Percentiles rank a stretch among this genome's conserved stretches.
Conservation (phyloP, 768 basidiomycete species). For the Termitomyces eurrhizus region DNA sequence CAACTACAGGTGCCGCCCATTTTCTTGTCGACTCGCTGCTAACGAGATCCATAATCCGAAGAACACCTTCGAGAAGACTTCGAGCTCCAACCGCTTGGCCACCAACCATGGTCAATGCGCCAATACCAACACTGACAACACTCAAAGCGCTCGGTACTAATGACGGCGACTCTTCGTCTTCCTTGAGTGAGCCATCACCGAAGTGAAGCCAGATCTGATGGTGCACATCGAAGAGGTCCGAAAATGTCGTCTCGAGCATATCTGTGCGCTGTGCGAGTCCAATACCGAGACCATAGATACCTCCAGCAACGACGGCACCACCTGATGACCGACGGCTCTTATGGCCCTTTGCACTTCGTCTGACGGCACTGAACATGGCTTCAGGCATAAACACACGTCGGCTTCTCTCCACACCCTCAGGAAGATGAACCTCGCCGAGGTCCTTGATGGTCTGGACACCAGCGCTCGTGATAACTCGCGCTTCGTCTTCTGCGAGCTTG, state of each 20-base stretch:
- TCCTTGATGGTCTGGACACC: slow-evolving; percentile 65
- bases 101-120: slow-evolving; percentile 87
- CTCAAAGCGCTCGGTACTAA: slow-evolving; percentile 61
- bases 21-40: slow-evolving; percentile 76
- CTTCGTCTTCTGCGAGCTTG: slow-evolving; percentile 77
- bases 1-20: slow-evolving; percentile 86
- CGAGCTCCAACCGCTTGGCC: slow-evolving; percentile 77
- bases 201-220: slow-evolving; percentile 75
- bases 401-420: slow-evolving; percentile 75
- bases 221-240: slow-evolving; percentile 84
- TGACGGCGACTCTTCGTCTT: slow-evolving; percentile 26
- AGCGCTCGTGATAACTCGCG: slow-evolving; percentile 57
- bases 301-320: slow-evolving; percentile 70
- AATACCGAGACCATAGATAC: slow-evolving; percentile 75
- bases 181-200: slow-evolving; percentile 38
- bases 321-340: slow-evolving; percentile 34
- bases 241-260: slow-evolving; percentile 72
- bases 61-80: slow-evolving; percentile 71
- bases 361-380: slow-evolving; percentile 83
- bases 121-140: slow-evolving; percentile 72
- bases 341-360: slow-evolving; percentile 36
- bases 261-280: slow-evolving; percentile 76
- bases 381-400: slow-evolving; percentile 92
- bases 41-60: slow-evolving; percentile 74
- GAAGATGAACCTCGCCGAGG: slow-evolving; percentile 76